A percentile compares a stretch with the other conserved stretches of the same genome.
Evolutionary conservation across 129 eudicot genomes (phyloP).

Genomic region (Dittrichia graveolens): DNA sequence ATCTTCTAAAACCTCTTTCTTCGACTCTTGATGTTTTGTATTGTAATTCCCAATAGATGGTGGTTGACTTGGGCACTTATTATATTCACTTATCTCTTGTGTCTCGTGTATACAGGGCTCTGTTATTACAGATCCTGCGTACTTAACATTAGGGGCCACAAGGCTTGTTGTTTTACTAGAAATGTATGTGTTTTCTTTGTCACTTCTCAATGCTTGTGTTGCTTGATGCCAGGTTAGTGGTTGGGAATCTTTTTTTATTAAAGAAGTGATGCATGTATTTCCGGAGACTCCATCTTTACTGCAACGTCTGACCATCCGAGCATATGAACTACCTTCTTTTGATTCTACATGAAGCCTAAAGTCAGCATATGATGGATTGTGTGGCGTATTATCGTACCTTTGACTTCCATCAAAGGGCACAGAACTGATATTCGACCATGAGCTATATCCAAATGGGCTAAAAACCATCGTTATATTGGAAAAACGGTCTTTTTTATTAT

Average conservation of each 20-base stretch:
- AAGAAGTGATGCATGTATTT: slow-evolving; percentile 5
- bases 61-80: not conserved
- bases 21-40: not conserved
- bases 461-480: slow-evolving; percentile 22
- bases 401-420: slow-evolving; percentile 27
- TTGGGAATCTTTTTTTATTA: not conserved
- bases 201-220: slow-evolving; percentile 3
- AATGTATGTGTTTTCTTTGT: slow-evolving; percentile 1
- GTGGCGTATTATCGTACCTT: slow-evolving; percentile 14
- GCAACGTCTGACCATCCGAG: slow-evolving; percentile 36
- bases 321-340: slow-evolving; percentile 26
- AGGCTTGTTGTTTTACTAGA: not conserved
- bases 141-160: slow-evolving; percentile 4
- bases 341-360: slow-evolving; percentile 33
- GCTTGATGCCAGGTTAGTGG: slow-evolving; percentile 22
- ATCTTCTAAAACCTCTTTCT: not conserved
- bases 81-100: not conserved
- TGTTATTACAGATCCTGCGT: slow-evolving; percentile 11
- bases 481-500: slow-evolving; percentile 27
- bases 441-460: slow-evolving; percentile 35
- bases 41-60: too few relatives aligned
- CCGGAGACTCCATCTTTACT: slow-evolving; percentile 19
- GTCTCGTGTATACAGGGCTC: slow-evolving; percentile 13
- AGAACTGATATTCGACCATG: slow-evolving; percentile 39
- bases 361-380: slow-evolving; percentile 11